Base-by-base conservation (phyloP, 805 yeast species). In the Lipomyces yamanashiensis region DNA sequence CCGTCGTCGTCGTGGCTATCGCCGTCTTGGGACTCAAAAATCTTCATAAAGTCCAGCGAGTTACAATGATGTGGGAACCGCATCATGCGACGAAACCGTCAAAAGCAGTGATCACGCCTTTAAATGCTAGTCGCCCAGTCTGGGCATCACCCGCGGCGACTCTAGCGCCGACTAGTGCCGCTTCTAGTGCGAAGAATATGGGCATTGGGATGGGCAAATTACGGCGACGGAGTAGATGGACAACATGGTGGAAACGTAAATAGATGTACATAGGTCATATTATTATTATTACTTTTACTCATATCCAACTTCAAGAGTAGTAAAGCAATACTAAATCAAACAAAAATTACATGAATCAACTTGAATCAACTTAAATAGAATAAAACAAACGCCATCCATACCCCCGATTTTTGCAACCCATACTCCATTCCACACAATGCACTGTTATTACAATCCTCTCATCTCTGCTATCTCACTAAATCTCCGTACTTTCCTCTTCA, bases 41-140 rank as follows among this genome's bases (percentile, higher is more conserved):
- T 61, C 80, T 93, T 64, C 81, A 83, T 50, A 82, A 81, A 63
- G 79, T 93, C 50, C 92, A 89, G 71, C 87, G 84, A 67, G 83
- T 93, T 57, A 92, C 93, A 17, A 83, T 88, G 85, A 80, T 83
- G 69, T 84, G 85, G 63, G 68, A 64, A 33, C 53, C 37, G 9
- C 54, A 39, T 28, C 15, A 34, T 44, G n/a, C 34, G 28, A 28
- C 58, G n/a, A 19, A 34, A 13, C 15, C 53, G 19, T 34, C 44
- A 12, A n/a, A 19, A 12, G 36, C 59, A 54, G 17, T 43, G n/a
- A 19, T 44, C 17, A 13, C 34, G 2, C 39, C 47, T 7, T 2
- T 43, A 21, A 43, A 19, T 43, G 47, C 21, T 17, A n/a, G 47
- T 17, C 47, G 17, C 2, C 47, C 47, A 21, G 15, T 43, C 2